Evolutionary conservation across 2,329 filamentous ascomycete species (phyloP).

Genomic region (Xylariaceae sp.): DNA sequence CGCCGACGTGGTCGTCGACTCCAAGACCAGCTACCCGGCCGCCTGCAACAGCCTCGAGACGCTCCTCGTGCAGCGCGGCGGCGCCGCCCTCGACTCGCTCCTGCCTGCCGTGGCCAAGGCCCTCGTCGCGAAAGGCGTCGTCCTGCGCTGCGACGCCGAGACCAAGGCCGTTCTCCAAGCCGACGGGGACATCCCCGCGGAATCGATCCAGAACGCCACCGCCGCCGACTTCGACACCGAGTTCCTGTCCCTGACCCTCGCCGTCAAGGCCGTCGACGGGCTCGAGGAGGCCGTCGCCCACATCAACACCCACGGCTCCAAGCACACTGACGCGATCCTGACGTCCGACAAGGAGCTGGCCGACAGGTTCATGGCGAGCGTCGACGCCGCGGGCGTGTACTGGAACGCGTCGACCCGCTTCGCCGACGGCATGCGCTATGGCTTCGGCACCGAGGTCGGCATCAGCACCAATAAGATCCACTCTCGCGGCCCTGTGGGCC

Average conservation of each 20-base stretch:
- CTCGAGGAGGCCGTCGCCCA: constrained; percentile 72
- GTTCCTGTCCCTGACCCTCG: constrained; percentile 78
- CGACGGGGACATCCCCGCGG: constrained; percentile 32
- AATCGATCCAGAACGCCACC: constrained; percentile 57
- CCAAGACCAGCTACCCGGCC: constrained; percentile 90
- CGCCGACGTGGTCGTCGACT: constrained; percentile 73
- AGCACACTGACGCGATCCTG: constrained; percentile 90
- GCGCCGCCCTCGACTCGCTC: constrained; percentile 58
- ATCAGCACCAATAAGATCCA: constrained; percentile 99
- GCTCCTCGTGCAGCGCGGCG: constrained; percentile 76
- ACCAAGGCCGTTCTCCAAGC: constrained; percentile 60
- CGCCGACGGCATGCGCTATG: constrained; percentile 93
- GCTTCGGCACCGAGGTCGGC: constrained; percentile 95
- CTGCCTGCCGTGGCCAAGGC: constrained; percentile 69
- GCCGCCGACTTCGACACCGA: constrained; percentile 79
- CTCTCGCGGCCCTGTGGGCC: constrained; percentile 81
- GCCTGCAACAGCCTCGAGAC: constrained; percentile 96
- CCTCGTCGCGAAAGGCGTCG: constrained; percentile 71
- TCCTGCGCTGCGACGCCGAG: constrained; percentile 69
- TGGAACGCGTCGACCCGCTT: constrained; percentile 96
- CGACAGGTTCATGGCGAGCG: constrained; percentile 73
- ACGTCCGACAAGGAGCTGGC: constrained; percentile 64
- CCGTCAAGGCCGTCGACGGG: constrained; percentile 70
- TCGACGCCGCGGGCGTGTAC: constrained; percentile 90
- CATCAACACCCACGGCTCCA: constrained; percentile 87